These are phyloP conservation scores for Podospora australis DNA, from an alignment of 495 filamentous ascomycete species.

Conservation along the genomic window DNA sequence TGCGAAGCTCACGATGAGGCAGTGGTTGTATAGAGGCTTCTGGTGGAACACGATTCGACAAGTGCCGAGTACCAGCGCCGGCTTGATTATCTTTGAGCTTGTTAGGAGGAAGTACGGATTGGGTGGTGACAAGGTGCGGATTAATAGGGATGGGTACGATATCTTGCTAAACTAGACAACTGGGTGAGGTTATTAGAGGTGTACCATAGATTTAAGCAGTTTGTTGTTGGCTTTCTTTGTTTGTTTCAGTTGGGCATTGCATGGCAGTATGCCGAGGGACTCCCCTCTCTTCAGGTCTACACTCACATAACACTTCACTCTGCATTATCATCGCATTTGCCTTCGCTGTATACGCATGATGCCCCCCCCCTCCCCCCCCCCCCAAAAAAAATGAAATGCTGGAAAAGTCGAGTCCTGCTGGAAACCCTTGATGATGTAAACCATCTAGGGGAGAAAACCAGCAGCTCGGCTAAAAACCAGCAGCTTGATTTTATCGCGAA, in stretches of 20 bases:
- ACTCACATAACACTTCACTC: too few relatives aligned
- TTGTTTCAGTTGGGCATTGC: too few relatives aligned
- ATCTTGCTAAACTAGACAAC: conserved; percentile 52
- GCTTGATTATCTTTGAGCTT: conserved; percentile 83
- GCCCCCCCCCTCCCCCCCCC: too few relatives aligned
- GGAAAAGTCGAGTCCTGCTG: too few relatives aligned
- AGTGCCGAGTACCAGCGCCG: conserved; percentile 83
- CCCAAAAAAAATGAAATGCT: too few relatives aligned
- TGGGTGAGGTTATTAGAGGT: background rate
- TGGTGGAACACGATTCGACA: conserved; percentile 67
- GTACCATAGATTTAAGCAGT: background rate
- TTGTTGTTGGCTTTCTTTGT: background rate
- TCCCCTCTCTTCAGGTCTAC: background rate
- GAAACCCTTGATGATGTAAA: too few relatives aligned
- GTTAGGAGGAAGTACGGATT: conserved; percentile 72
- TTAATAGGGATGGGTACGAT: conserved; percentile 60
- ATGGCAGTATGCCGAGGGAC: too few relatives aligned
- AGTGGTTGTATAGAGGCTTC: conserved; percentile 75
- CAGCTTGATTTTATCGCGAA: too few relatives aligned
- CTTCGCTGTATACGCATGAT: too few relatives aligned
- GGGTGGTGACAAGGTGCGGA: conserved; percentile 54
- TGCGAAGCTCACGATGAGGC: conserved; percentile 54
- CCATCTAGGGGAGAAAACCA: too few relatives aligned
- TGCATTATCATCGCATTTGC: too few relatives aligned
- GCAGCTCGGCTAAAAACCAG: too few relatives aligned